Evolutionary conservation across 2,329 filamentous ascomycete genomes (phyloP).

Genomic region (Neofusicoccum sp.): DNA sequence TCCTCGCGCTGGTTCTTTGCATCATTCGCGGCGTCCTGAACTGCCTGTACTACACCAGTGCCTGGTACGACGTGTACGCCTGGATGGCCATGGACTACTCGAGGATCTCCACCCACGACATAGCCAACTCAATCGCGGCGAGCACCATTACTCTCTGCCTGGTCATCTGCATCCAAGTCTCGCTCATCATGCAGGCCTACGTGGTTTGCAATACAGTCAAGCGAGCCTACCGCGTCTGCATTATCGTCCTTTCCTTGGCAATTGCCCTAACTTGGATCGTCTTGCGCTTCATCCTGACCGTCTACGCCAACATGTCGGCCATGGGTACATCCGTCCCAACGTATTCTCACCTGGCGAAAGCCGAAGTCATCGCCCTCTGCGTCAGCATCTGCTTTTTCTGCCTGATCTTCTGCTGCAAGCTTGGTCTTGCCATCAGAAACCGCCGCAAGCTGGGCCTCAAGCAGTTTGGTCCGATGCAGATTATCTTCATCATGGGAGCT

Average conservation of each 20-base stretch:
- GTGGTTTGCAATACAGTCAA: conserved; percentile 61
- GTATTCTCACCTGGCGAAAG: conserved; percentile 37
- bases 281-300: conserved; percentile 56
- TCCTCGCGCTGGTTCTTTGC: conserved; percentile 62
- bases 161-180: conserved; percentile 58
- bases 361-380: conserved; percentile 55
- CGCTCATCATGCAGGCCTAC: conserved; percentile 64
- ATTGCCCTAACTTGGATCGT: conserved; percentile 56
- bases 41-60: conserved; percentile 62
- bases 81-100: conserved; percentile 59
- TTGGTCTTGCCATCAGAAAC: conserved; percentile 59
- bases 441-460: conserved; percentile 60
- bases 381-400: conserved; percentile 65
- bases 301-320: conserved; percentile 48
- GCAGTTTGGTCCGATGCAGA: conserved; percentile 66
- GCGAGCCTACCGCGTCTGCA: conserved; percentile 44
- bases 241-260: conserved; percentile 52
- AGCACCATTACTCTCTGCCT: conserved; percentile 57
- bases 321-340: background rate
- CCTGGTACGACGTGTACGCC: conserved; percentile 64
- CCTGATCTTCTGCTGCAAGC: conserved; percentile 63
- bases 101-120: conserved; percentile 48
- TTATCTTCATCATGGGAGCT: conserved; percentile 68
- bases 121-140: conserved; percentile 51
- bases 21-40: conserved; percentile 62